Evolutionary conservation across 768 basidiomycete species (phyloP), one percentile per base, ranked within the genome.

Genomic region (Russula brevipes): DNA sequence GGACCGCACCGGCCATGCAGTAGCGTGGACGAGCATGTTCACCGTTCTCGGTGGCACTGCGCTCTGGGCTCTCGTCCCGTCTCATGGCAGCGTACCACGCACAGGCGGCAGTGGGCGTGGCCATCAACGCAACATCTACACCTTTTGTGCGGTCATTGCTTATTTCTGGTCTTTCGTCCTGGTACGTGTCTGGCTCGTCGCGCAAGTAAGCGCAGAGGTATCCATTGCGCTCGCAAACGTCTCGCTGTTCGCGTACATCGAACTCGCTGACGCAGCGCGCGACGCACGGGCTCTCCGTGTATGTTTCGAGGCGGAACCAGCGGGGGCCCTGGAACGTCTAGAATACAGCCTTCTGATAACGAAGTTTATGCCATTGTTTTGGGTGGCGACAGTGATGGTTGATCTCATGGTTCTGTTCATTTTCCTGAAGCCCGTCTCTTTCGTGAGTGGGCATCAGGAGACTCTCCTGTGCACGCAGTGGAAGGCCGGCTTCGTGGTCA

Each of bases 401-500:
- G 75, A 81, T 7, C 90, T 95, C 62, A 75, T 89, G 30, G 79
- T 83, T 0, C 87, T 88, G 0, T 72, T 98, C 14, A 87, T 88
- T 0, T 80, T 98, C 9, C 78, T 97, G 11, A 88, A 89, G 44
- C 82, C 91, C 54, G 74, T 82, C 7, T 98, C 95, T 79, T 91
- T 89, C 72, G 79, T 83, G 0, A 98, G 95, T 0, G 96, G 97
- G 2, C 97, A 98, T 70, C 94, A 98, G 74, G 82, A 94, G 1
- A 87, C 87, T 3, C 79, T 98, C 44, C 82, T 91, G 1, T 89
- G 91, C 3, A 82, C 98, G 47, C 96, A 98, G 68, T 99, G 96
- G 97, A 97, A 97, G 73, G 76, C 88, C 1, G 95, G 89, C 6
- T 99, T 98, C 74, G 72, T 98, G 35, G 79, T 99, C 59, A 83